Evolutionary conservation across 495 filamentous ascomycete genomes (phyloP).

Genomic region (Lasiosphaeris hirsuta): DNA sequence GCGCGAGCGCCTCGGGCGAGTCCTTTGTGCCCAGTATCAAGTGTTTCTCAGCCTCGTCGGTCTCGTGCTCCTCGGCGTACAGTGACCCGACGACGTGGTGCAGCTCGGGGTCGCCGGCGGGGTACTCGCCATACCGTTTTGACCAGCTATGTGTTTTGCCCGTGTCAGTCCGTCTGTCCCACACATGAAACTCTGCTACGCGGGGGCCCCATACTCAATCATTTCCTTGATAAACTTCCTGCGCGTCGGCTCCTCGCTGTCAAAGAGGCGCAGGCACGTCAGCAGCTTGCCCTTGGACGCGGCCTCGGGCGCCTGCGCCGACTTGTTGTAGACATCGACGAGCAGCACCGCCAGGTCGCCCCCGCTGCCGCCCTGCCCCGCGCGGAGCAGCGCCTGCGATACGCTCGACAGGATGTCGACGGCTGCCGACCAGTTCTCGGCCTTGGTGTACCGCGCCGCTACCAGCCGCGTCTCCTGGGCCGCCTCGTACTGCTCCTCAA

Average conservation of each 20-base stretch:
- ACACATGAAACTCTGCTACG: not conserved
- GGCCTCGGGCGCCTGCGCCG: slow-evolving; percentile 67
- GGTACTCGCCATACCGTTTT: slow-evolving; percentile 75
- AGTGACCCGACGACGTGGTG: slow-evolving; percentile 89
- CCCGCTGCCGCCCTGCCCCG: slow-evolving; percentile 86
- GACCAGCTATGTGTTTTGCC: slow-evolving; percentile 63
- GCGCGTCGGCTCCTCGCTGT: slow-evolving; percentile 77
- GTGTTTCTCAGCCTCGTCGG: slow-evolving; percentile 90
- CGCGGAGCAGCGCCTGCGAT: slow-evolving; percentile 77
- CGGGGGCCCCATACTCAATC: slow-evolving; percentile 61
- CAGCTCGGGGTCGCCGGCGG: slow-evolving; percentile 89
- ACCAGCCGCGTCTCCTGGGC: slow-evolving; percentile 96
- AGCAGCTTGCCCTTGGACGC: slow-evolving; percentile 57
- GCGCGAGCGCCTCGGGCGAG: slow-evolving; percentile 73
- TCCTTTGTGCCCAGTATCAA: slow-evolving; percentile 85
- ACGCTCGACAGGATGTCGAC: slow-evolving; percentile 83
- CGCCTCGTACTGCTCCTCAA: slow-evolving; percentile 73
- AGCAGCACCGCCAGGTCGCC: slow-evolving; percentile 85
- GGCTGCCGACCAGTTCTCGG: slow-evolving; percentile 74
- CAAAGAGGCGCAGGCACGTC: slow-evolving; percentile 71
- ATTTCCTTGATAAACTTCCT: slow-evolving; percentile 90
- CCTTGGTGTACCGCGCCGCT: slow-evolving; percentile 85
- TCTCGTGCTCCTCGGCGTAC: slow-evolving; percentile 84
- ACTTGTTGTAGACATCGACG: slow-evolving; percentile 83
- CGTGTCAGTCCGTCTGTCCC: slow-evolving; percentile 2